Evolutionary conservation across 2,329 filamentous ascomycete species (phyloP), one percentile per base, ranked within the genome.

Genomic region (Amauroascus verrucosus): DNA sequence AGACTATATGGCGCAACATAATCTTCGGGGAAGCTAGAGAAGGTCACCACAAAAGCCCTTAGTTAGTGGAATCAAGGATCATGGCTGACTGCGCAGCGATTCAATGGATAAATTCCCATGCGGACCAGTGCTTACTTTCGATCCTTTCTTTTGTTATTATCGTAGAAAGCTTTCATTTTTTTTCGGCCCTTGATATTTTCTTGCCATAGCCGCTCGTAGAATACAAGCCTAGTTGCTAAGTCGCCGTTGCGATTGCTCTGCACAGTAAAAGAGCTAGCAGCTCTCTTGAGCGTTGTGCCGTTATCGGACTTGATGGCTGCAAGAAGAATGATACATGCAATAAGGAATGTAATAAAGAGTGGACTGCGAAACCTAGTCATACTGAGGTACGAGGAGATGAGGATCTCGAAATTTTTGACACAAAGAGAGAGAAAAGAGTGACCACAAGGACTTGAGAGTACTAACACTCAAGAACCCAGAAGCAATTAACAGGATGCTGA

Each of bases 1-100:
- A 72, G 26, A 8, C 49, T 53, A 20, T 51, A 56, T 13, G 56
- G 56, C 7, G 33, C 50, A 18, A 18, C 11, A 26, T 48, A 56
- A 9, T 49, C 44, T 24, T 53, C 48, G 14, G 54, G 54, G 24
- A 48, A 56, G 13, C 54, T 56, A 14, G 9, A 7, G 37, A 43
- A 28, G 33, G 33, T 20, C 22, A 13, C 18, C 16, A 38, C 14
- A 26, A 40, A n/a, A 28, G 33, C 6, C n/a, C n/a, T 35, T 6
- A 4, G 33, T 35, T 40, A 40, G 16, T 20, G 5, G 37, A 14
- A 18, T 14, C 14, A 14, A 6, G 3, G 4, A 14, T n/a, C 14
- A 18, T 3, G 37, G 5, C 5, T n/a, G 14, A n/a, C 3, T 6
- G 37, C 26, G 18, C 22, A n/a, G 41, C 13, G 22, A 2, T 35